A percentile compares a stretch with the other conserved stretches of the same genome.
Evolutionary conservation across 306 rosid genomes (phyloP).

Genomic region (Vachellia pachyceras): DNA sequence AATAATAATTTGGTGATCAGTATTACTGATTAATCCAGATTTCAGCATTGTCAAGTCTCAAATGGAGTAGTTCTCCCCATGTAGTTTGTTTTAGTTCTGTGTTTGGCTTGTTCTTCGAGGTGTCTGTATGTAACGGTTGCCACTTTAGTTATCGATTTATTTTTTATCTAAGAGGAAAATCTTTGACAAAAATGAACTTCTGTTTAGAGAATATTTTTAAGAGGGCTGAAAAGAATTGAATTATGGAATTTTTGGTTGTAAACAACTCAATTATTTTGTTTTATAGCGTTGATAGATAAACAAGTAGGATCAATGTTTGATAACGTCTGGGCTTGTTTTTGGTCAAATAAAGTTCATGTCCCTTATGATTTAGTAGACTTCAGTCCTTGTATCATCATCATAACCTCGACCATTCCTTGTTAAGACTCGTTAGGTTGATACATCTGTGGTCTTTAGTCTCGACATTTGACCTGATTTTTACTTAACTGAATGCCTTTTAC

Average conservation of each 20-base stretch:
- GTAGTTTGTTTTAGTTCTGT: constrained; percentile 15
- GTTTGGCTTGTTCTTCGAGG: constrained; percentile 8
- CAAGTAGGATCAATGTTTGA: not conserved
- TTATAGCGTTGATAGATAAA: not conserved
- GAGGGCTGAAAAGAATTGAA: not conserved
- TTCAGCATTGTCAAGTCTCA: not conserved
- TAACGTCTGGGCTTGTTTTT: too few species aligned
- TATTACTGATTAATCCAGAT: not conserved
- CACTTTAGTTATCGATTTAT: not conserved
- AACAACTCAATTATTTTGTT: not conserved
- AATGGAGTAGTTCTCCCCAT: not conserved
- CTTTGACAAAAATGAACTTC: not conserved
- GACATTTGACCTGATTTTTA: not conserved
- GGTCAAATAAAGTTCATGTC: not conserved
- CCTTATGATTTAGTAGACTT: not conserved
- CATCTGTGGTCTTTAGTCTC: not conserved
- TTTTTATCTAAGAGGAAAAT: not conserved
- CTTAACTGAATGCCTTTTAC: constrained; percentile 6
- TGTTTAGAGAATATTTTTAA: not conserved
- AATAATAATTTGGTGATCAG: not conserved
- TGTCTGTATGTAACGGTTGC: not conserved
- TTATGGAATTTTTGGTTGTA: not conserved
- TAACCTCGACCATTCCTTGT: not conserved
- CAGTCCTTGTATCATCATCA: not conserved
- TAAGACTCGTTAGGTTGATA: not conserved